Base-by-base conservation (phyloP, 1,284 basidiomycete genomes). In the Fomitopsis pinicola region DNA sequence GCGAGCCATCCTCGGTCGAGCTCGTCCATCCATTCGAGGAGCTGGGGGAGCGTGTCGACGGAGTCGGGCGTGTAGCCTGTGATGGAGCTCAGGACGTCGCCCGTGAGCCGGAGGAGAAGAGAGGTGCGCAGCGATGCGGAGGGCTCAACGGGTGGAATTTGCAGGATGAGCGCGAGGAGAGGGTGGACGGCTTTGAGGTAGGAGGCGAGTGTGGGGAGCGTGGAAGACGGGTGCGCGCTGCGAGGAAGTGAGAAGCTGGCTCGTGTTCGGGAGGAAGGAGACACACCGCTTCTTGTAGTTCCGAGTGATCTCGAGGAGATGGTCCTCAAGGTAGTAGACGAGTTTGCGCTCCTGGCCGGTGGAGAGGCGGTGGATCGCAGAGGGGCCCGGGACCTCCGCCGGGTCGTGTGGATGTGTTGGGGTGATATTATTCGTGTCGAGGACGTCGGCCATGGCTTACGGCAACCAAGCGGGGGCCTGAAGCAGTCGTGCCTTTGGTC, bases 211-310 rank as follows among this genome's bases (percentile, higher is more conserved):
- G 86, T 88, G 36, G 79, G 78, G 2, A 87, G 75, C 1, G 71
- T 76, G n/a, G 82, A 80, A 1, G 81, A 81, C 1, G 80, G 80
- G 55, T 86, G 84, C 52, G 81, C 80, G 40, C 85, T 87, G 66
- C 6, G 22, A 58, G 17, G n/a, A 9, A 35, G 50, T 50, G 14
- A n/a, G 17, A 55, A 28, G n/a, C 5, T 40, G 17, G 36, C 1
- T 35, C 40, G 26, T 45, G 15, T 2, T n/a, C 26, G 45, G 33
- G 42, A 33, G 30, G 44, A 42, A 7, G 12, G 17, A 26, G 14
- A 76, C 82, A 45, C 60, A 89, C 89, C 89, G 82, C 74, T 89
- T 92, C 73, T 87, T 90, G 75, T 80, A 89, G 42, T 83, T 82
- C 26, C 87, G 75, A 28, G 81, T 88, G 38, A 90, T 73, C 15